Percentiles rank a stretch among this genome's conserved stretches.
These are phyloP conservation scores for Albugo laibachii DNA, from an alignment of 352 stramenopile genomes.

Conservation along the genomic window DNA sequence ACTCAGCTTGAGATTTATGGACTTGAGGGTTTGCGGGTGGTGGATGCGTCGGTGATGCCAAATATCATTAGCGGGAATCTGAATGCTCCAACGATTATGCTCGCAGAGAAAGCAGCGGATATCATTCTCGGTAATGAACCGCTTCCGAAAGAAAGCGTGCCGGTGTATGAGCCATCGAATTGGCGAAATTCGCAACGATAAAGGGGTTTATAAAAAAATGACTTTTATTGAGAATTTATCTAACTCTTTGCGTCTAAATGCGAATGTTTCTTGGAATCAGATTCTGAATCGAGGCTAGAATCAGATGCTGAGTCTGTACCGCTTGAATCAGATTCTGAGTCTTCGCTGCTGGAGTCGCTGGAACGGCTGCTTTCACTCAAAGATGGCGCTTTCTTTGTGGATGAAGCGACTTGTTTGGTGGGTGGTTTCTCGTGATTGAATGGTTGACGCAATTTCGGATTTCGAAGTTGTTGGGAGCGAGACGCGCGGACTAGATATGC, in stretches of 20 bases:
- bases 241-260: background rate
- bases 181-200: conserved; percentile 61
- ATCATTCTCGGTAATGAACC: conserved; percentile 70
- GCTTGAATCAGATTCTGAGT: conserved; percentile 5
- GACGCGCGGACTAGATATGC: conserved; percentile 62
- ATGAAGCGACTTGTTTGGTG: conserved; percentile 11
- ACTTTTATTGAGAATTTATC: too few species aligned
- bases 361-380: conserved; percentile 7
- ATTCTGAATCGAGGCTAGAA: conserved; percentile 16
- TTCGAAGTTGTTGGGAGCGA: conserved; percentile 54
- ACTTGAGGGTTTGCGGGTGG: conserved; percentile 73
- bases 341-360: conserved; percentile 5
- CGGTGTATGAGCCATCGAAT: conserved; percentile 49
- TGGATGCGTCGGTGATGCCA: conserved; percentile 88
- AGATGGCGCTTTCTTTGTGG: conserved; percentile 12
- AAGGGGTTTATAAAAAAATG: conserved; percentile 1
- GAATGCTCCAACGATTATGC: conserved; percentile 86
- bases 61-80: conserved; percentile 89
- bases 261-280: too few species aligned
- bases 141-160: conserved; percentile 46
- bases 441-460: conserved; percentile 57
- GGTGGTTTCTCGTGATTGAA: conserved; percentile 66
- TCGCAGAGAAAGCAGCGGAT: conserved; percentile 86
- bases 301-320: conserved; percentile 5
- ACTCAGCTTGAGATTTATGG: conserved; percentile 68